Conservation (phyloP, 2,329 filamentous ascomycete species). For the Fusarium xyrophilum region DNA sequence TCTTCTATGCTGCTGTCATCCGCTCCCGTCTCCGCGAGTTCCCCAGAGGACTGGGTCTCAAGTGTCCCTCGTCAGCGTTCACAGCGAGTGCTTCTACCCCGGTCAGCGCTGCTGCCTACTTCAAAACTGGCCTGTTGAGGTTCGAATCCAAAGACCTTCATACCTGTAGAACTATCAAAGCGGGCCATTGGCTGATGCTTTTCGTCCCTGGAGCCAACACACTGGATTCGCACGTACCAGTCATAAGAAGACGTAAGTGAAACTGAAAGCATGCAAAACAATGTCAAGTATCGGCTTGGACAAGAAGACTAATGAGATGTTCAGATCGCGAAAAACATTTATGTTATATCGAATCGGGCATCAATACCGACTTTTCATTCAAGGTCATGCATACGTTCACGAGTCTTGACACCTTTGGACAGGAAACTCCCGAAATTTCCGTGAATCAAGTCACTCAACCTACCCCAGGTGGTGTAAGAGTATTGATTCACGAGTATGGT, state of each 20-base stretch:
- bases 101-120: conserved; percentile 21
- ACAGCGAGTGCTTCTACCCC: background rate
- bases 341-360: conserved; percentile 24
- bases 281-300: background rate
- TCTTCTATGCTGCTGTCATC: conserved; percentile 72
- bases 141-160: conserved; percentile 22
- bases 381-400: conserved; percentile 15
- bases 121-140: conserved; percentile 16
- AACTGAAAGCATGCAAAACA: background rate
- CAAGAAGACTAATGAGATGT: background rate
- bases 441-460: conserved; percentile 6
- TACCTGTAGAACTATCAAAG: conserved; percentile 20
- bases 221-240: background rate
- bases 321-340: conserved; percentile 30
- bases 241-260: conserved; percentile 23
- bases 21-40: conserved; percentile 51
- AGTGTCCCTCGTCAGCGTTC: conserved; percentile 37
- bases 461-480: conserved; percentile 19
- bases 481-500: conserved; percentile 36
- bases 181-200: conserved; percentile 31
- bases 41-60: conserved; percentile 52
- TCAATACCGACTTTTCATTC: conserved; percentile 13
- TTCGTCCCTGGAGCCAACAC: background rate
- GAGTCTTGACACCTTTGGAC: background rate
- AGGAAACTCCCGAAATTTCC: background rate